Evolutionary conservation across 192 early-diverging fungal genomes (phyloP), one percentile per base, ranked within the genome.

Genomic region (Hyaloraphidium curvatum): DNA sequence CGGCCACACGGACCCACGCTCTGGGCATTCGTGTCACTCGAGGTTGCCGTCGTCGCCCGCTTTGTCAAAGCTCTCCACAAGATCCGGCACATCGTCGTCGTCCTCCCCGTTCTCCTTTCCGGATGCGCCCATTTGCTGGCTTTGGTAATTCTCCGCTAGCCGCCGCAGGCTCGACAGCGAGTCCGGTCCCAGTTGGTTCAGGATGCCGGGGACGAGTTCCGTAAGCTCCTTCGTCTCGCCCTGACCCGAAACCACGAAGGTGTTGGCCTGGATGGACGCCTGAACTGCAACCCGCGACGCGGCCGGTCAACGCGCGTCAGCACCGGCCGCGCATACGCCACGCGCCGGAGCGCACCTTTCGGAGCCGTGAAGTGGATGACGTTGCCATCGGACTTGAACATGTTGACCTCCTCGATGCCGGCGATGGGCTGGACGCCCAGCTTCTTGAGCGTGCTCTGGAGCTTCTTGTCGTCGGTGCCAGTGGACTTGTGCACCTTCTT

Each of bases 401-500:
- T 94, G 81, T 97, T 96, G 71, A 99, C 86, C 61, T 95, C 84
- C 74, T 95, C 92, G 56, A 97, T 83, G 57, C 71, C 75, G 63
- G 75, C 67, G 57, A 94, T 75, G 55, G 78, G 72, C 70, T 88
- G 83, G 48, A 87, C 80, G 61, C 83, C 78, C 54, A 97, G 78
- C 80, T 94, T 92, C 65, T 85, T 89, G 55, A 95, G 74, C 53
- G 83, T 76, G 52, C 79, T 71, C 60, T 82, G 74, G 41, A 97
- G 83, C 83, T 93, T 95, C 63, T 87, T 89, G 74, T 94, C 91
- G 65, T 99, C 90, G 67, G 79, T 73, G 30, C 71, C 76, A 40
- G 70, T 59, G 39, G 72, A 77, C 74, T 88, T 86, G 52, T 69
- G 68, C 65, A 83, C 70, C 77, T 93, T 93, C 72, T 77, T 78